Evolutionary conservation across 2,329 filamentous ascomycete genomes (phyloP).

Genomic region (Nothomitra cinnamomea): DNA sequence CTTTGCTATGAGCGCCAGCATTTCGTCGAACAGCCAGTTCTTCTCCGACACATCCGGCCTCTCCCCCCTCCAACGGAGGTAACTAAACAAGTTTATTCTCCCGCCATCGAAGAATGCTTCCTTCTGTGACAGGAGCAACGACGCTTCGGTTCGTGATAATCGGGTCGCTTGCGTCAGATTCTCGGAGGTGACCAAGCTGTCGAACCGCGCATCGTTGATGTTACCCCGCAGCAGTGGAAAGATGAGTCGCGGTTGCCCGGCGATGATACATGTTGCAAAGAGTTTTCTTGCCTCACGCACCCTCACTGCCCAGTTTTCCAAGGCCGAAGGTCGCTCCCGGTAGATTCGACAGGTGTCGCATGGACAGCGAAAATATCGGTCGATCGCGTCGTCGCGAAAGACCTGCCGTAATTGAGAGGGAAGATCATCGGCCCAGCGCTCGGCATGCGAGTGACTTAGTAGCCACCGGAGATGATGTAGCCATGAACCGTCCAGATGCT

Average conservation of each 20-base stretch:
- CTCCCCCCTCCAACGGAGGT: background rate
- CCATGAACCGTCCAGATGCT: background rate
- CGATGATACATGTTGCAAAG: background rate
- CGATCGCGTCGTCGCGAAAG: background rate
- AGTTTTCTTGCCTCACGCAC: background rate
- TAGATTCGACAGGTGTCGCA: background rate
- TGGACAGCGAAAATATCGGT: background rate
- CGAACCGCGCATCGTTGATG: background rate
- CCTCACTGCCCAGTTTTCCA: background rate
- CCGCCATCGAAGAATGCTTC: background rate
- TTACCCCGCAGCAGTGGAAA: background rate
- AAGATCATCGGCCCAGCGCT: background rate
- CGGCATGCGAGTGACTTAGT: too few relatives aligned
- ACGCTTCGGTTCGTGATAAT: background rate
- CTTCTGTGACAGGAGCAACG: background rate
- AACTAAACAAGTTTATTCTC: background rate
- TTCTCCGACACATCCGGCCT: background rate
- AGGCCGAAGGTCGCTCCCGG: background rate
- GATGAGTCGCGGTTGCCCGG: background rate
- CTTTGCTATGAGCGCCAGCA: background rate
- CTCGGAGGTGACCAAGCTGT: background rate
- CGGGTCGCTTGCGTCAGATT: background rate
- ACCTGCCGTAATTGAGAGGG: background rate
- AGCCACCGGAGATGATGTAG: too few relatives aligned
- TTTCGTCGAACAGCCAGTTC: background rate